Evolutionary conservation across 1,139 yeast species (phyloP), one percentile per base, ranked within the genome.

Genomic region (Taiozyma sp.): DNA sequence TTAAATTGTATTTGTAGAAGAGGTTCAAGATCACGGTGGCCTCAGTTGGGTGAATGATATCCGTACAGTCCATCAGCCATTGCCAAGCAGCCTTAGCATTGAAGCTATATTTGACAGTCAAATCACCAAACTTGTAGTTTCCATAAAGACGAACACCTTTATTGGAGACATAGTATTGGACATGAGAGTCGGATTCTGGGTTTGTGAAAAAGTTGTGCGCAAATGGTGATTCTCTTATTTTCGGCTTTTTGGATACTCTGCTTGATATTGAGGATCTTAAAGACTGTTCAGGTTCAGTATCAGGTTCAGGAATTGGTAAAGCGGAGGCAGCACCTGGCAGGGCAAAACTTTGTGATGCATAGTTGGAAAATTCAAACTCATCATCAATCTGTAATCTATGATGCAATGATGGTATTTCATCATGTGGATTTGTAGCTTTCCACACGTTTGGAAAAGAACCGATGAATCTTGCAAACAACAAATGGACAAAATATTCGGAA

Each of bases 1-100:
- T 70, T 9, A 87, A 70, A 0, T 77, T 78, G 36, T 73, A 66
- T 38, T 69, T 72, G 23, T 85, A 56, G 56, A 92, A 78, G 39
- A 80, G 66, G n/a, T 76, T 72, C 0, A 86, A 84, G 14, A 92
- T 68, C 14, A 77, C 77, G 0, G 72, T 63, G 0, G 93, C 96
- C 55, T 89, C 96, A 4, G 71, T 69, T 0, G 71, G 65, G 49
- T 76, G 74, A 55, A 84, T 68, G 1, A 84, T 72, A 62, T 89
- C 95, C 0, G 96, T 86, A 63, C 97, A 92, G 57, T 92, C 98
- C 79, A 85, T 76, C 19, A 92, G 62, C 97, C 97, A 93, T 62
- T 90, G 97, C 67, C 83, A 76, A 1, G 87, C 73, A 0, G 96
- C 86, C 59, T 87, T 87, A 0, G 97, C 96, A 1, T 88, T 76